Evolutionary conservation across 306 rosid genomes (phyloP).

Genomic region (Hippophae gyantsensis): DNA sequence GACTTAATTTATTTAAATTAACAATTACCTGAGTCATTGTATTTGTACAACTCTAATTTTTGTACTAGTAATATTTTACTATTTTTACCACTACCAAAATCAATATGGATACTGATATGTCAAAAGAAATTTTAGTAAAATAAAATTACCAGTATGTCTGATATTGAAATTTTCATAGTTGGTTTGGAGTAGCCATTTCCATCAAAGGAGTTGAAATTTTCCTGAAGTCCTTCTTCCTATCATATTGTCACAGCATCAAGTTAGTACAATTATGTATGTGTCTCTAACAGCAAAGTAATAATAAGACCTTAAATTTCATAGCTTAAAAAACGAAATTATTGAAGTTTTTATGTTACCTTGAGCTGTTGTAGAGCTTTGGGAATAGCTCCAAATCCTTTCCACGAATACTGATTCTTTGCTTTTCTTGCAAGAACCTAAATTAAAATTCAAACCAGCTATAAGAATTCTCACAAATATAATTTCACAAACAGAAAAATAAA

Average conservation of each 20-base stretch:
- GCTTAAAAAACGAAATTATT: neutral
- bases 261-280: neutral
- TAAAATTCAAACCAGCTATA: neutral
- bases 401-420: conserved; percentile 79
- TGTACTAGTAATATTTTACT: too few relatives aligned
- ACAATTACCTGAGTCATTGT: too few relatives aligned
- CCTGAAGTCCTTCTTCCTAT: conserved; percentile 62
- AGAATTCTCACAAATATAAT: neutral
- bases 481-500: neutral
- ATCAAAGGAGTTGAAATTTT: conserved; percentile 25
- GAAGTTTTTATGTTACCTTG: conserved; percentile 30
- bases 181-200: conserved; percentile 39
- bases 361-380: conserved; percentile 52
- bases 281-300: neutral
- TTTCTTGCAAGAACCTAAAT: conserved; percentile 65
- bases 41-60: too few relatives aligned
- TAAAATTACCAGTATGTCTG: too few relatives aligned
- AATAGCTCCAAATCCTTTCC: conserved; percentile 81
- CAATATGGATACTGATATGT: too few relatives aligned
- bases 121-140: too few relatives aligned
- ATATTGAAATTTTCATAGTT: conserved; percentile 2
- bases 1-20: too few relatives aligned
- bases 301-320: too few relatives aligned
- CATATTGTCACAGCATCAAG: conserved; percentile 5
- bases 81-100: too few relatives aligned